Evolutionary conservation across 2,329 filamentous ascomycete species (phyloP).

Genomic region (Metarhizium robertsii): DNA sequence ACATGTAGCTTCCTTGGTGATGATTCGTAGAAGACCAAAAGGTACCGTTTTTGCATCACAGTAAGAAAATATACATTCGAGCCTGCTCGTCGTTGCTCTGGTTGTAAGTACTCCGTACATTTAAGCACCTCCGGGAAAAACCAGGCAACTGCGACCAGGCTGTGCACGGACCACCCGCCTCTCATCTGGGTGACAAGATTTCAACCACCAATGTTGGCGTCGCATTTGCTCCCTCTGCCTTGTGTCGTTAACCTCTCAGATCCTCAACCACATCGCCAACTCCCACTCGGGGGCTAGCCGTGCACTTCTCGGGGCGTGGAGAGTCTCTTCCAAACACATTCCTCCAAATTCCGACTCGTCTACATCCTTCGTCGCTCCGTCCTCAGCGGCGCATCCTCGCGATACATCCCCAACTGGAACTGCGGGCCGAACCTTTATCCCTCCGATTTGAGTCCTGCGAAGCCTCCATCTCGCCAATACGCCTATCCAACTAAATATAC

Average conservation of each 20-base stretch:
- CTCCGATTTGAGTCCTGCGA: not conserved
- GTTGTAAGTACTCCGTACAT: not conserved
- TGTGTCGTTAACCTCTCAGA: not conserved
- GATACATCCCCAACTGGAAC: not conserved
- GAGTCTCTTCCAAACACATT: conserved; percentile 4
- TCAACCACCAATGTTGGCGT: conserved; percentile 5
- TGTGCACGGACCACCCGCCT: conserved; percentile 10
- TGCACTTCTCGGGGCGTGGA: conserved; percentile 10
- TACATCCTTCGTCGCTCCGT: conserved; percentile 6
- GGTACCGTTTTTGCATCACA: no score
- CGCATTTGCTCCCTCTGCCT: conserved; percentile 5
- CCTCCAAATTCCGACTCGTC: conserved; percentile 6
- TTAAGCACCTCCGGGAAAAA: not conserved
- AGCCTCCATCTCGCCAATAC: not conserved
- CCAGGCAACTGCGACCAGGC: not conserved
- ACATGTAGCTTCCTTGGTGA: no score
- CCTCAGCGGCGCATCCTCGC: not conserved
- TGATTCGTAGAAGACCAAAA: no score
- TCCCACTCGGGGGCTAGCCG: conserved; percentile 10
- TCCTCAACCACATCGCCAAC: conserved; percentile 4
- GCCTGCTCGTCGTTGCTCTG: no score
- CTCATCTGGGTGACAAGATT: conserved; percentile 2
- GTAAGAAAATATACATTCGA: no score
- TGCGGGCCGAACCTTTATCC: not conserved
- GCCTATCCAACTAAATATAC: not conserved